Evolutionary conservation across 176 grass and related monocot genomes (phyloP).

Genomic region (Oryza glumipatula): DNA sequence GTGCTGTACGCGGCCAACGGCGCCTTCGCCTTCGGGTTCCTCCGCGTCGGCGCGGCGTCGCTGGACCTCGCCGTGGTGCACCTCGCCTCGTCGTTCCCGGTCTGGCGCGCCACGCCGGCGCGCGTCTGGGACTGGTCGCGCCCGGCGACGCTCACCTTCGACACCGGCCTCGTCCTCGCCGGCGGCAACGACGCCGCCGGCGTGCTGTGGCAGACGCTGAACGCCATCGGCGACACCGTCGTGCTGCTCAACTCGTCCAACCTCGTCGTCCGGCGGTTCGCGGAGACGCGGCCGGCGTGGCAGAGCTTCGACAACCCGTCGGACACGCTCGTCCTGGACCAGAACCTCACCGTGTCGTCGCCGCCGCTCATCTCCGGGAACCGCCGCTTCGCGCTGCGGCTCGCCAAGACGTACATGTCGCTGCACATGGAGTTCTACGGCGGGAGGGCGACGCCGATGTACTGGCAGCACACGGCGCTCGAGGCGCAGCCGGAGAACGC

Average conservation of each 20-base stretch:
- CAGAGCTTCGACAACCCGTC: slow-evolving; percentile 66
- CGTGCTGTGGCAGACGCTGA: slow-evolving; percentile 50
- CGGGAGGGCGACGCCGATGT: slow-evolving; percentile 29
- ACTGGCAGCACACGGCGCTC: slow-evolving; percentile 56
- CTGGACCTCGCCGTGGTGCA: slow-evolving; percentile 74
- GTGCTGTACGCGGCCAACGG: slow-evolving; percentile 50
- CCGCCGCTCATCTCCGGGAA: slow-evolving; percentile 55
- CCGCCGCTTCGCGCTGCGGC: slow-evolving; percentile 50
- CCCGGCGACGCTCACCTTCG: slow-evolving; percentile 63
- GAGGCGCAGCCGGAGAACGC: slow-evolving; percentile 31
- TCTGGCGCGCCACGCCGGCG: slow-evolving; percentile 58
- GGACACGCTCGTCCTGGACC: slow-evolving; percentile 67
- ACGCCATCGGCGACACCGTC: slow-evolving; percentile 42
- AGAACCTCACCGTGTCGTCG: slow-evolving; percentile 59
- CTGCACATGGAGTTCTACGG: slow-evolving; percentile 62
- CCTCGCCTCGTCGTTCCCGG: slow-evolving; percentile 55
- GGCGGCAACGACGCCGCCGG: background rate
- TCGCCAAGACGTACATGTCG: slow-evolving; percentile 45
- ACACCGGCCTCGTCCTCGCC: slow-evolving; percentile 48
- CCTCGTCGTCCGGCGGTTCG: slow-evolving; percentile 46
- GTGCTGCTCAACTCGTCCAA: slow-evolving; percentile 65
- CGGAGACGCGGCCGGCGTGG: slow-evolving; percentile 26
- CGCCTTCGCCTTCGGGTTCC: slow-evolving; percentile 71
- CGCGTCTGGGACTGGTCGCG: slow-evolving; percentile 38
- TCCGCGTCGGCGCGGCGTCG: slow-evolving; percentile 48